Conservation (phyloP, 2,329 filamentous ascomycete species). For the Trichoderma koningii region DNA sequence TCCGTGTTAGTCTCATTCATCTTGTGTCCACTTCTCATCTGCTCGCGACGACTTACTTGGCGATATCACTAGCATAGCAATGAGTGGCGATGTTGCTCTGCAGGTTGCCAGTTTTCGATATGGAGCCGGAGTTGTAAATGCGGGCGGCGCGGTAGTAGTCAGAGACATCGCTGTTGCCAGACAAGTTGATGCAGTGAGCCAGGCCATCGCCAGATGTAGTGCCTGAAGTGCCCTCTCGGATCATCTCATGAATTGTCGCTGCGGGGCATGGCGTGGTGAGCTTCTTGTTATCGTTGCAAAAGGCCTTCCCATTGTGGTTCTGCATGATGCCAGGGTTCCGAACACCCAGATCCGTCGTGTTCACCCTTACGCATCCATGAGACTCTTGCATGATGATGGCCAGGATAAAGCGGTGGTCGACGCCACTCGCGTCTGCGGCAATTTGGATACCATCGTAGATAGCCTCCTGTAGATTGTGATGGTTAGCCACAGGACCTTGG, state of each 20-base stretch:
- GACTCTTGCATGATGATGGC: conserved; percentile 49
- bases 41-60: conserved; percentile 25
- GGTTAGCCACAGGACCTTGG: not conserved
- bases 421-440: conserved; percentile 35
- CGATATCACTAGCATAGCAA: conserved; percentile 32
- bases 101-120: conserved; percentile 30
- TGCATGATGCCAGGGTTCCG: conserved; percentile 49
- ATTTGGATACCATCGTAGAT: conserved; percentile 37
- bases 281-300: conserved; percentile 39
- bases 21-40: too few species aligned
- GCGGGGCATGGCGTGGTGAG: conserved; percentile 36
- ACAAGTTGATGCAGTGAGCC: conserved; percentile 25
- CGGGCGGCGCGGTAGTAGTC: conserved; percentile 31
- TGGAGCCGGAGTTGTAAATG: conserved; percentile 33
- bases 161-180: conserved; percentile 21
- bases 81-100: conserved; percentile 29
- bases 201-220: conserved; percentile 47
- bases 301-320: conserved; percentile 41
- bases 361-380: conserved; percentile 47
- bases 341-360: conserved; percentile 45
- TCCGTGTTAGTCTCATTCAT: not conserved
- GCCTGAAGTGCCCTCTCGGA: conserved; percentile 47
- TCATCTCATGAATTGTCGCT: conserved; percentile 37
- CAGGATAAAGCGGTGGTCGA: conserved; percentile 48
- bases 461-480: conserved; percentile 19